Base-by-base conservation (phyloP, 371 early-diverging fungal species). In the Capniomyces stellatus region DNA sequence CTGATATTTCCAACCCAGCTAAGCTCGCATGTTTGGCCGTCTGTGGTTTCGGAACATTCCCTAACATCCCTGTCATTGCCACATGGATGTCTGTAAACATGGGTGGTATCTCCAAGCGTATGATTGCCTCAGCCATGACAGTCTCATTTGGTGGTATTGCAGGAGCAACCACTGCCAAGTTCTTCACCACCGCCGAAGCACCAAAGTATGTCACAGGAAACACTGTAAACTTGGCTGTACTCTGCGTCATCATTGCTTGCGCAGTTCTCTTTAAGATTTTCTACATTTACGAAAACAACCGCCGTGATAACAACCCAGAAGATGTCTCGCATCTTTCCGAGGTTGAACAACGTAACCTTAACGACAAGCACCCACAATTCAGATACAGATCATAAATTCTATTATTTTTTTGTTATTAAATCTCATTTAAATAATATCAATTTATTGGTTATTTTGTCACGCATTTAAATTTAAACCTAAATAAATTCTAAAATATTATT, bases 121-220 rank as follows among this genome's bases (percentile, higher is more conserved):
- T 31, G 40, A 35, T 50, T n/a, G 28, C 39, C 3, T 55, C 55
- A 1, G 55, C 55, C 2, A 31, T 55, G 46, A 46, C 46, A 10
- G 55, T 46, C 1, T 31, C 40, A n/a, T 30, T 55, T 25, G 55
- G 55, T 13, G 46, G 46, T 21, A 46, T 55, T 44, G 55, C 46
- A 6, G 55, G 55, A 0, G 42, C 63, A 19, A 60, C 61, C 12
- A 63, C 62, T 1, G 54, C 63, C 28, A 63, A 68, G 35, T 57
- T 68, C 19, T 66, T 66, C 28, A 57, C 61, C 28, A 42, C 42
- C 24, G 42, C 44, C 15, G 62, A 63, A 13, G 54, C 44, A 1
- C 69, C 69, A 21, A 59, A 51, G 51, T 68, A 61, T 31, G 55
- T 58, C 18, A 55, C 58, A 21, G 67, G 69, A 22, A 60, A 67